Base-by-base conservation (phyloP, 805 yeast species). In the Candida xiaguanensis region DNA sequence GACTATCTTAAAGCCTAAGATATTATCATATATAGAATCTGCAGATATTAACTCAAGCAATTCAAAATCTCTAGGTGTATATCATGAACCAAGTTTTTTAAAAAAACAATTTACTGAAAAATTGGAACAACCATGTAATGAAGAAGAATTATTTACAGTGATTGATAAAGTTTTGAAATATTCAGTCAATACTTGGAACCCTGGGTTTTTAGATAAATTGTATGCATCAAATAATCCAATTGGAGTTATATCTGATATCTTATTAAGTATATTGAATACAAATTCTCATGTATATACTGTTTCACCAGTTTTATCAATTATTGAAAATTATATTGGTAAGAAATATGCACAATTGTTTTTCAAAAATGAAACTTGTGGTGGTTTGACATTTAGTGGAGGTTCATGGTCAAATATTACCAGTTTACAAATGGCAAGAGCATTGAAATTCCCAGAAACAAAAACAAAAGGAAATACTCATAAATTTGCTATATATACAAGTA, bases 151-250 rank as follows among this genome's bases (percentile, higher is more conserved):
- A 4, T 55, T 75, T 28, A 53, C 52, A 2, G 64, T 74, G 3
- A 72, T 83, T 38, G 80, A 83, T 43, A 56, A 68, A 31, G 74
- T 86, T 1, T 61, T 86, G 45, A 61, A 74, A 35, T 74, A 80
- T 50, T 82, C 91, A 0, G 87, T 84, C 29, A 85, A 81, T 38
- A 87, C 95, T 0, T 87, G 95, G 95, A 84, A 83, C 54, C 82
- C 86, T 0, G 95, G 95, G 1, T 86, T 86, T 52, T 61, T 86
- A 64, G 95, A 87, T 55, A 86, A 86, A 58, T 65, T 86, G 40
- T 86, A 86, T 49, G 95, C 95, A 0, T 77, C 86, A n/a, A 85
- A 86, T 19, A 86, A 85, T 53, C 90, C 95, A 1, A 80, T 85
- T 22, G 95, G 95, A 6, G 77, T 86, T 5, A 71, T 86, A 5